These are phyloP conservation scores for Eucalyptus microcorys DNA, from an alignment of 345 rosid species.

Conservation along the genomic window DNA sequence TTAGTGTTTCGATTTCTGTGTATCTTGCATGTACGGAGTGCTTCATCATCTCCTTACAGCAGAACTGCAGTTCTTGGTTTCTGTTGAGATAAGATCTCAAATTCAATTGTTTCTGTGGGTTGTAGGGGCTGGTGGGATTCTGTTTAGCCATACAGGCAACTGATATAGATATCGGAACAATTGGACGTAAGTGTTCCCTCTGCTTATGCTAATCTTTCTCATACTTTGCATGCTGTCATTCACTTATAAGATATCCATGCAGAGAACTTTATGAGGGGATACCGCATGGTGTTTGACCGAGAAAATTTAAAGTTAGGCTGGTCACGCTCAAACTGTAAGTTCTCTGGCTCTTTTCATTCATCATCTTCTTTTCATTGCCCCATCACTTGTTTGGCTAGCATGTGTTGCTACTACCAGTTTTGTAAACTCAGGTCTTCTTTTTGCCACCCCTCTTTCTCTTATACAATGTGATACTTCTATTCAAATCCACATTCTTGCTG, in stretches of 20 bases:
- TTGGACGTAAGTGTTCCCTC: constrained; percentile 53
- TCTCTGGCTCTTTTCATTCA: neutral
- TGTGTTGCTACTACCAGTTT: neutral
- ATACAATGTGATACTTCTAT: neutral
- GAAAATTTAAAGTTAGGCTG: constrained; percentile 78
- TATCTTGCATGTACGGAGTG: neutral
- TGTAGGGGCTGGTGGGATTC: constrained; percentile 21
- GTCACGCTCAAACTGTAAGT: constrained; percentile 79
- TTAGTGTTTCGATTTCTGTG: neutral
- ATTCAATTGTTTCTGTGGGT: neutral
- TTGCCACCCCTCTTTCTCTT: neutral
- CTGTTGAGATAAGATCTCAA: neutral
- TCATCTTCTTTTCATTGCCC: neutral
- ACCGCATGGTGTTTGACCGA: constrained; percentile 68
- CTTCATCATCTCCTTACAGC: neutral
- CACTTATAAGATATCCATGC: constrained; percentile 3
- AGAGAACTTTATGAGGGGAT: constrained; percentile 86
- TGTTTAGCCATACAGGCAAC: constrained; percentile 64
- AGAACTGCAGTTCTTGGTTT: neutral
- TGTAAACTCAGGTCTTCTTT: neutral
- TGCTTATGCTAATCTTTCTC: neutral
- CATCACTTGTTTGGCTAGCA: neutral
- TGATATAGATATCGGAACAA: constrained; percentile 43
- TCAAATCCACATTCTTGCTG: neutral
- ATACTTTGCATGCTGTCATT: neutral